Evolutionary conservation across 2,329 filamentous ascomycete genomes (phyloP).

Genomic region (Pseudocercospora fuligena): DNA sequence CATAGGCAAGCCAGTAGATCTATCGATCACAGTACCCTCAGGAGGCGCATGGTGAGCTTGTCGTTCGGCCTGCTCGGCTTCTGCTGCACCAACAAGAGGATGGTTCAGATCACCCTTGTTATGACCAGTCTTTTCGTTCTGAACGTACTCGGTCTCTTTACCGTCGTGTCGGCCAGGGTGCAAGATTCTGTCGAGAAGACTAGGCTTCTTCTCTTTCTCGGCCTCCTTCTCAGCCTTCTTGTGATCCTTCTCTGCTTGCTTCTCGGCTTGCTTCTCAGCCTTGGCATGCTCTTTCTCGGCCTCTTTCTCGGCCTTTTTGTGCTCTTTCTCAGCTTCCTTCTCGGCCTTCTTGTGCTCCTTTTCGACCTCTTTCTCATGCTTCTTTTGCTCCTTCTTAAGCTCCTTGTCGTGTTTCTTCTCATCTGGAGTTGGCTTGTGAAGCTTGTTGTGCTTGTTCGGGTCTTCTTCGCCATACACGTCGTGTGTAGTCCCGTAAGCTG

Average conservation of each 20-base stretch:
- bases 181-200: slow-evolving; percentile 36
- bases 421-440: slow-evolving; percentile 21
- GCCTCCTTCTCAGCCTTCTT: slow-evolving; percentile 35
- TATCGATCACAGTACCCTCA: slow-evolving; percentile 42
- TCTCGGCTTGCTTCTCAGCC: slow-evolving; percentile 11
- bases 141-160: slow-evolving; percentile 17
- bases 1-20: slow-evolving; percentile 48
- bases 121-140: slow-evolving; percentile 5
- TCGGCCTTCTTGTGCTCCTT: slow-evolving; percentile 29
- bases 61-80: slow-evolving; percentile 6
- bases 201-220: slow-evolving; percentile 40
- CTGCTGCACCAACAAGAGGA: slow-evolving; percentile 2
- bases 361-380: slow-evolving; percentile 19
- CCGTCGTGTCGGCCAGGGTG: slow-evolving; percentile 35
- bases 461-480: slow-evolving; percentile 28
- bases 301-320: slow-evolving; percentile 17
- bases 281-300: slow-evolving; percentile 34
- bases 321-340: slow-evolving; percentile 37
- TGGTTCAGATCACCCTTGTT: slow-evolving; percentile 14
- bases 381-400: slow-evolving; percentile 27
- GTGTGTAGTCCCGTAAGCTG: slow-evolving; percentile 11
- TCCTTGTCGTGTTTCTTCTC: slow-evolving; percentile 31
- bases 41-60: background rate
- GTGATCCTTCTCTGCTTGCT: slow-evolving; percentile 35
- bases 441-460: slow-evolving; percentile 27